Conservation (phyloP, 495 filamentous ascomycete species). For the Cercophora sp. region DNA sequence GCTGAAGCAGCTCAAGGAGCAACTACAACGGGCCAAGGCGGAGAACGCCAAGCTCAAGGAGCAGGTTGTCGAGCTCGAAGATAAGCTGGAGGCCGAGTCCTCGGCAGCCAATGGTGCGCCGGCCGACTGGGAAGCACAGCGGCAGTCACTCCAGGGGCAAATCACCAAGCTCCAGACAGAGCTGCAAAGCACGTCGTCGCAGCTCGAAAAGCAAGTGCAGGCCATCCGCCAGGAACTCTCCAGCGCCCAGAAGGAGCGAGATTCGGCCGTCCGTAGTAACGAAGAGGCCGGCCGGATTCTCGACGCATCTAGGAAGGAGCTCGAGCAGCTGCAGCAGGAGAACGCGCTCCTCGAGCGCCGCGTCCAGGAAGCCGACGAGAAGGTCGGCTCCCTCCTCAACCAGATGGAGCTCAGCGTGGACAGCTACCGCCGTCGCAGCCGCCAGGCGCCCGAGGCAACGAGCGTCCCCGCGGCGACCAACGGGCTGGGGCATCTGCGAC, state of each 20-base stretch:
- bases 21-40: slow-evolving; percentile 80
- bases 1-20: slow-evolving; percentile 97
- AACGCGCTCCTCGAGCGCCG: slow-evolving; percentile 74
- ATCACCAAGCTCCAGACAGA: slow-evolving; percentile 67
- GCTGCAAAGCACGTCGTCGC: slow-evolving; percentile 57
- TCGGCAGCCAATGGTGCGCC: slow-evolving; percentile 36
- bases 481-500: slow-evolving; percentile 47
- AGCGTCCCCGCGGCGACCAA: slow-evolving; percentile 5
- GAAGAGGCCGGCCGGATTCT: slow-evolving; percentile 59
- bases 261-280: slow-evolving; percentile 52
- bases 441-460: slow-evolving; percentile 25
- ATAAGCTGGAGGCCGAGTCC: slow-evolving; percentile 38
- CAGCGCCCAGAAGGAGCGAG: slow-evolving; percentile 61
- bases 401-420: slow-evolving; percentile 91
- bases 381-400: slow-evolving; percentile 86
- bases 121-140: slow-evolving; percentile 74
- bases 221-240: slow-evolving; percentile 64
- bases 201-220: slow-evolving; percentile 68
- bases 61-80: slow-evolving; percentile 62
- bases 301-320: slow-evolving; percentile 55
- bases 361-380: slow-evolving; percentile 85
- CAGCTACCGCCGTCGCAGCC: slow-evolving; percentile 76
- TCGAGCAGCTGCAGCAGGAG: slow-evolving; percentile 78
- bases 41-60: slow-evolving; percentile 79
- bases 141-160: slow-evolving; percentile 66